A percentile compares a stretch with the other conserved stretches of the same genome.
Evolutionary conservation across 805 yeast genomes (phyloP).

Genomic region (Suhomyces sp.): DNA sequence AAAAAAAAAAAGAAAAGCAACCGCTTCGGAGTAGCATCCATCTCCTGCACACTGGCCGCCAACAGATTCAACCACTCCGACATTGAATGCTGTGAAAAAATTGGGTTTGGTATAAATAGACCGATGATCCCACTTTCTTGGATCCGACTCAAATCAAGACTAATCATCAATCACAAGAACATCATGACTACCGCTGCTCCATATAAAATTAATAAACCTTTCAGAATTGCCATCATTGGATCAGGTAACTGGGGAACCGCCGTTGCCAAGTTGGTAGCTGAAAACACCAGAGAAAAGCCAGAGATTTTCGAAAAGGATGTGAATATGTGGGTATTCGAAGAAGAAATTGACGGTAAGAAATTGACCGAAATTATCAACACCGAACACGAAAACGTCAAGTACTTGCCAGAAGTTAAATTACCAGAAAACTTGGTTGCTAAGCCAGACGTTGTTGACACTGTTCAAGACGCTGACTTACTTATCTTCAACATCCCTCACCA

Average conservation of each 20-base stretch:
- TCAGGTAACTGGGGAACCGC: constrained; percentile 99
- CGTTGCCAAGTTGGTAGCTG: constrained; percentile 92
- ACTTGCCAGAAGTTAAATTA: constrained; percentile 82
- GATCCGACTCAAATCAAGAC: background rate
- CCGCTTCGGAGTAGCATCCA: constrained; percentile 1
- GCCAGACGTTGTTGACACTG: constrained; percentile 77
- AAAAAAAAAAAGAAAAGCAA: constrained; percentile 3
- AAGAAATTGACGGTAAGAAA: constrained; percentile 69
- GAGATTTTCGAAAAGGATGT: constrained; percentile 70
- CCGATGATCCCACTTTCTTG: background rate
- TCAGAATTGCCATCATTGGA: constrained; percentile 57
- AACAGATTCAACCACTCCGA: background rate
- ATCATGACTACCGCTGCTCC: constrained; percentile 26
- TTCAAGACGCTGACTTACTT: constrained; percentile 76
- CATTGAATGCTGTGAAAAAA: background rate
- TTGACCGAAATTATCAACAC: constrained; percentile 89
- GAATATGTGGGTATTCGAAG: constrained; percentile 97
- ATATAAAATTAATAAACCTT: constrained; percentile 33
- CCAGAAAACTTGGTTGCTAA: constrained; percentile 87
- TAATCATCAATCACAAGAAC: background rate
- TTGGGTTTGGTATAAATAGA: background rate
- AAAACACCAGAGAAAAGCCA: constrained; percentile 72
- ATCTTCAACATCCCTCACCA: constrained; percentile 98
- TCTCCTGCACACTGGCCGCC: constrained; percentile 2
- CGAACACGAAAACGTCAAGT: constrained; percentile 90